Base-by-base conservation (phyloP, 345 rosid species). In the Arabidopsis arenosa region DNA sequence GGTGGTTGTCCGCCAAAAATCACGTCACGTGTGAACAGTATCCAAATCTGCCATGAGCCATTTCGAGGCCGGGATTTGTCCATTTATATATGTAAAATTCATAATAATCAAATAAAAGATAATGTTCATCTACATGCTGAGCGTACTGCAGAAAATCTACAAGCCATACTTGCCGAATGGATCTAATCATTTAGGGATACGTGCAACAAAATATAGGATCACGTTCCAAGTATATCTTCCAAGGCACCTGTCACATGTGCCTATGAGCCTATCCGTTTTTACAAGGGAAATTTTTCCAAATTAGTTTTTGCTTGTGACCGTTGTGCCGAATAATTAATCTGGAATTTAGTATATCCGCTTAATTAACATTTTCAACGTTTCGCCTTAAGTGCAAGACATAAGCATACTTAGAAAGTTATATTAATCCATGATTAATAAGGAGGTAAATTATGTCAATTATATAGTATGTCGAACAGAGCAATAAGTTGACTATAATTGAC, bases 21-120 rank as follows among this genome's bases (percentile, higher is more conserved):
- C 35, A 6, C 21, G 36, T 40, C 47, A 59, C 54, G 74, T 75
- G 52, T 40, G 68, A 67, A 67, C 17, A 17, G 3, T 6, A 37
- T 13, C 5, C n/a, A 47, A 17, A 57, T 9, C 23, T 9, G 33
- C 32, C 41, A 23, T 17, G 17, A 55, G 57, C 52, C 37, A n/a
- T 14, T 5, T 69, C 30, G 68, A 48, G 32, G 60, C 9, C 13
- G 28, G 49, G 0, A 33, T 70, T 48, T 21, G 28, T 58, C 15
- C 6, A 60, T 37, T 47, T 30, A 23, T 30, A 23, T 33, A 39
- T 66, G 12, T 33, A 32, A 33, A 44, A 30, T 40, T 6, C 32
- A 28, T 26, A 5, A 12, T 23, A 21, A 23, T 0, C 10, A 7
- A 7, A 64, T 54, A 1, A 11, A 49, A 66, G 28, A 30, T 56